phyloP scores from a whole-genome alignment of 2,329 filamentous ascomycete species.

The Beauveria caledonica region DNA sequence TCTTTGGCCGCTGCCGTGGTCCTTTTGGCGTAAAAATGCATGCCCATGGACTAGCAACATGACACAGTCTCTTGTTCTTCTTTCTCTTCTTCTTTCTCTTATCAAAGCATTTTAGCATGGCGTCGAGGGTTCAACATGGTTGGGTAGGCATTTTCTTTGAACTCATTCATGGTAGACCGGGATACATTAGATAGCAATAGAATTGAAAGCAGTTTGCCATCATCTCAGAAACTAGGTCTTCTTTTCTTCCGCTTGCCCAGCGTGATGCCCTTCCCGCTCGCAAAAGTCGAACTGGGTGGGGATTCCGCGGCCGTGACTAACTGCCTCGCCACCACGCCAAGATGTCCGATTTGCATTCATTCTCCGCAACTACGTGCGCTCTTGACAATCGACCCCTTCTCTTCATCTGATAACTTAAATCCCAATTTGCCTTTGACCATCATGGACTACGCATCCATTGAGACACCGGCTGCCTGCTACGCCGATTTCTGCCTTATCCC shows the following conservation, averaged over 20 bases:
- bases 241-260: not conserved
- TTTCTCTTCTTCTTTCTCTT: not conserved
- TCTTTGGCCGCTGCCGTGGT: not conserved
- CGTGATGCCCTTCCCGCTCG: not conserved
- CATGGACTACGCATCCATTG: constrained; percentile 36
- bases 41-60: not conserved
- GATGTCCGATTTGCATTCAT: not conserved
- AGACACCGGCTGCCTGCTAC: constrained; percentile 67
- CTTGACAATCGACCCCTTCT: not conserved
- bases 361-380: not conserved
- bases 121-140: not conserved
- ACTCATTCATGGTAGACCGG: not conserved
- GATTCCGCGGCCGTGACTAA: not conserved
- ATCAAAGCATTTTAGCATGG: not conserved
- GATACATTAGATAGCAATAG: not conserved
- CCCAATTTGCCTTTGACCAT: not conserved
- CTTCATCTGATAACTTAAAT: not conserved
- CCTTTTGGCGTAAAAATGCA: not conserved
- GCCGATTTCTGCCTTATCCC: constrained; percentile 91
- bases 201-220: not conserved
- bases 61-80: not conserved
- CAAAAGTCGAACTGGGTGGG: not conserved
- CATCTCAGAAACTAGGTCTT: too few species aligned
- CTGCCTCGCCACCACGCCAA: not conserved
- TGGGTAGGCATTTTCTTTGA: not conserved